phyloP scores from a whole-genome alignment of 2,329 filamentous ascomycete genomes.

The Ascomycota sp. region DNA sequence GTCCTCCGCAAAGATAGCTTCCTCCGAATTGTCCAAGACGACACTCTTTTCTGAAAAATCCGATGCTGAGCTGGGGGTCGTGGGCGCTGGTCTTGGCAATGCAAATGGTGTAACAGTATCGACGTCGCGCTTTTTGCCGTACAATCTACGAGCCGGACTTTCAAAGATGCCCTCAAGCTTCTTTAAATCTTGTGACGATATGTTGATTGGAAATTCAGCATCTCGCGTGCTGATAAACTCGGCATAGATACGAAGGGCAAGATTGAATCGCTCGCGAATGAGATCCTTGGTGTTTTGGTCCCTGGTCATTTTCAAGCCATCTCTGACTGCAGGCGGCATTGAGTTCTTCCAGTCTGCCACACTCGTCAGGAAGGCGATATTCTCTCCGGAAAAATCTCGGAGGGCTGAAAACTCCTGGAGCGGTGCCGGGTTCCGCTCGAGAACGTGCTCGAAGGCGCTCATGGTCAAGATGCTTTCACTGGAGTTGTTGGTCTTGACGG shows the following conservation, averaged over 20 bases:
- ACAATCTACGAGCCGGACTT: slow-evolving; percentile 22
- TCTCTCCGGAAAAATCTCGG: slow-evolving; percentile 47
- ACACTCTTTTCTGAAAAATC: neutral
- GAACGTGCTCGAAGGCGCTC: slow-evolving; percentile 36
- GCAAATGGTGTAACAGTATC: slow-evolving; percentile 24
- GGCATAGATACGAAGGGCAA: slow-evolving; percentile 36
- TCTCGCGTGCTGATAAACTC: slow-evolving; percentile 36
- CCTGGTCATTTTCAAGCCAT: slow-evolving; percentile 3
- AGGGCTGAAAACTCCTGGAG: slow-evolving; percentile 42
- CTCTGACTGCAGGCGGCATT: slow-evolving; percentile 7
- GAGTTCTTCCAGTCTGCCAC: slow-evolving; percentile 31
- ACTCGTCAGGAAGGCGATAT: slow-evolving; percentile 42
- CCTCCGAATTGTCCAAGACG: too few species aligned
- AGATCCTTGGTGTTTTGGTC: slow-evolving; percentile 8
- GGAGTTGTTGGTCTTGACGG: slow-evolving; percentile 5
- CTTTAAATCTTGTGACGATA: slow-evolving; percentile 32
- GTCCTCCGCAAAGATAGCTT: slow-evolving; percentile 3
- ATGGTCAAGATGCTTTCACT: slow-evolving; percentile 31
- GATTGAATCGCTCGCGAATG: slow-evolving; percentile 29
- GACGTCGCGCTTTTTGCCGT: slow-evolving; percentile 15
- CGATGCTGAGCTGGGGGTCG: slow-evolving; percentile 2
- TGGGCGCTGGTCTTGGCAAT: slow-evolving; percentile 5
- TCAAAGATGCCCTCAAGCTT: slow-evolving; percentile 35
- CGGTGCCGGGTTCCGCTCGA: slow-evolving; percentile 33
- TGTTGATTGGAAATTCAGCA: slow-evolving; percentile 44